Conservation (phyloP, 1,284 basidiomycete species). For the Sanguinoderma infundibulare region DNA sequence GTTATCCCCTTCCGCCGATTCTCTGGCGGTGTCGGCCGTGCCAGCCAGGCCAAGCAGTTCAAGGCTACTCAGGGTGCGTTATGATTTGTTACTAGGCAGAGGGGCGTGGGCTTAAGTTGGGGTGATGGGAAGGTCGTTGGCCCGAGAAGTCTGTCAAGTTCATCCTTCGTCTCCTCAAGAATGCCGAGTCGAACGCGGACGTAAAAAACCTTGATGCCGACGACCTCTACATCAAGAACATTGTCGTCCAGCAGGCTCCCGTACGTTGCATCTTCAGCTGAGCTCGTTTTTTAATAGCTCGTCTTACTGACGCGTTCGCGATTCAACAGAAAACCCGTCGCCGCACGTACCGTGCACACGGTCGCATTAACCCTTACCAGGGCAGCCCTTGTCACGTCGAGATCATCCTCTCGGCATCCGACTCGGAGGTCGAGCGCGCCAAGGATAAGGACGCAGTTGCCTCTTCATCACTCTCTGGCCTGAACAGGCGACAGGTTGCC, state of each 20-base stretch:
- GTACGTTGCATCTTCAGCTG: constrained; percentile 49
- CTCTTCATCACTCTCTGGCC: constrained; percentile 55
- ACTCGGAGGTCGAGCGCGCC: constrained; percentile 87
- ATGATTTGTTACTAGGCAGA: neutral
- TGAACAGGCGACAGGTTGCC: constrained; percentile 84
- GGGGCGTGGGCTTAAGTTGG: neutral
- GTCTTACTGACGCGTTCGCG: neutral
- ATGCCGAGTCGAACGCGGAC: constrained; percentile 99
- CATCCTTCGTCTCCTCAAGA: constrained; percentile 95
- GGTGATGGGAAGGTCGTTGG: constrained; percentile 87
- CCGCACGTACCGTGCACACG: constrained; percentile 98
- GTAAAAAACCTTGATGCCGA: constrained; percentile 96
- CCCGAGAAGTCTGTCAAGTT: constrained; percentile 99
- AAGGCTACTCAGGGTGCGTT: constrained; percentile 91
- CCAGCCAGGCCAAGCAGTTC: constrained; percentile 98
- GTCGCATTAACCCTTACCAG: constrained; percentile 92
- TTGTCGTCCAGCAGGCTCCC: constrained; percentile 98
- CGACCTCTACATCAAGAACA: constrained; percentile 95
- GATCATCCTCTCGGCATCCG: constrained; percentile 82
- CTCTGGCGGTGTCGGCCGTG: constrained; percentile 96
- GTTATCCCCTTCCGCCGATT: constrained; percentile 97
- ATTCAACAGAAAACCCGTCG: constrained; percentile 91
- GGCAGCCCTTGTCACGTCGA: constrained; percentile 96
- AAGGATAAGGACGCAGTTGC: constrained; percentile 76
- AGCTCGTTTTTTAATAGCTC: neutral